These are phyloP conservation scores for Entomortierella lignicola DNA, from an alignment of 192 early-diverging fungal genomes.

Conservation along the genomic window DNA sequence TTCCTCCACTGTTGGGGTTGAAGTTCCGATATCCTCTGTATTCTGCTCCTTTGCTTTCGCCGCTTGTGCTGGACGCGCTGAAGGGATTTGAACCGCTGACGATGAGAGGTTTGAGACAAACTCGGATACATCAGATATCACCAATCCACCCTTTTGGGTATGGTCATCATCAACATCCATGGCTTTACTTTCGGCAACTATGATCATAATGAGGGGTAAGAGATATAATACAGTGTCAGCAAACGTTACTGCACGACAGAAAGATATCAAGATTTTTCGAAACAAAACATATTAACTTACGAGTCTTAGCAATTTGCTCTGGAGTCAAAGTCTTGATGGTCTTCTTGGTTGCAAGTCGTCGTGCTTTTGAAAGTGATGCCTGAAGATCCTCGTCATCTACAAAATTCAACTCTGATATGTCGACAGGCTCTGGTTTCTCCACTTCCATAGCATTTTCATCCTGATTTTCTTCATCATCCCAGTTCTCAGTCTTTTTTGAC, in stretches of 20 bases:
- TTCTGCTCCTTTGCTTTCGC: conserved; percentile 29
- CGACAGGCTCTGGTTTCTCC: conserved; percentile 27
- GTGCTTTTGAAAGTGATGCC: conserved; percentile 78
- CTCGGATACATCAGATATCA: conserved; percentile 90
- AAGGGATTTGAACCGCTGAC: conserved; percentile 4
- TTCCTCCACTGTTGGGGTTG: conserved; percentile 16
- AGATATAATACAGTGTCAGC: too few species aligned
- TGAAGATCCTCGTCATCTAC: conserved; percentile 98
- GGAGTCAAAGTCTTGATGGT: conserved; percentile 56
- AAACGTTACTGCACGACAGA: background rate
- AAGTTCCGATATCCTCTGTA: background rate
- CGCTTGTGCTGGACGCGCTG: conserved; percentile 58
- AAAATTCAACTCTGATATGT: conserved; percentile 73
- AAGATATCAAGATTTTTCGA: background rate
- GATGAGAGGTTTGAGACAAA: conserved; percentile 74
- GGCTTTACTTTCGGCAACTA: conserved; percentile 50
- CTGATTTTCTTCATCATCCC: conserved; percentile 61
- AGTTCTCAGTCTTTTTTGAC: conserved; percentile 55
- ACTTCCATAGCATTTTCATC: conserved; percentile 54
- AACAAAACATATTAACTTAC: conserved; percentile 24
- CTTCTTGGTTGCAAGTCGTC: conserved; percentile 72
- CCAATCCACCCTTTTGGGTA: conserved; percentile 58
- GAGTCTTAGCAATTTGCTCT: conserved; percentile 73
- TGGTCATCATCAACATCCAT: conserved; percentile 60
- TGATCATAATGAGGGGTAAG: background rate